Base-by-base conservation (phyloP, 2,329 filamentous ascomycete species). In the Ramularia collo-cygni region DNA sequence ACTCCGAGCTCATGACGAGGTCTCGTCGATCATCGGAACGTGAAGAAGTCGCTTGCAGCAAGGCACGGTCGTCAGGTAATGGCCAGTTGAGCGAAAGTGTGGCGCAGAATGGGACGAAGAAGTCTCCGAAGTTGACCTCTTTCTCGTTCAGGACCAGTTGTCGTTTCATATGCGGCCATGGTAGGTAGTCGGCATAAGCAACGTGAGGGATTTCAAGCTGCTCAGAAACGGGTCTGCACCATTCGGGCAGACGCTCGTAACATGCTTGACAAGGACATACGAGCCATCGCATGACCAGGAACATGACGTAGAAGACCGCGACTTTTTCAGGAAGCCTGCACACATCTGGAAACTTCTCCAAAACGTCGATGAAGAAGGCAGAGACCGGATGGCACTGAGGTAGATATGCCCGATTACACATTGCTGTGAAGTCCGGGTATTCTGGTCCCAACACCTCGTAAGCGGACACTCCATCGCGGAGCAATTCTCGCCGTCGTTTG, bases 221-320 rank as follows among this genome's bases (percentile, higher is more conserved):
- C 5, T 72, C 73, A 0, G 75, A 70, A 1, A 74, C 68, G 1
- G 88, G 87, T 0, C 73, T 74, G 28, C 81, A 66, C 78, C 83
- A 94, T 4, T 78, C 70, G 0, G 88, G 87, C 8, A 95, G 65
- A 3, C 83, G 74, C 16, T 86, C 77, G 61, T 84, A 89, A 64
- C 88, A 93, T 51, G 88, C 82, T 44, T 74, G 72, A 0, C 85
- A 85, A 0, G 87, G 86, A 18, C 77, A 77, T 41, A 94, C 83
- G 59, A 86, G 80, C 85, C 88, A 95, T 29, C 67, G 64, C 81
- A 92, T 86, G 48, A 88, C 59, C 21, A 89, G 72, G 63, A 93
- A 94, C 85, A 94, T 93, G 57, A 83, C 69, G 60, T 89, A 93
- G 6, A 94, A 71, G 5, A 86, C 78, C 7, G 83, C 87, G 0